Conservation (phyloP, 176 grass and related monocot species). For the Lolium rigidum region DNA sequence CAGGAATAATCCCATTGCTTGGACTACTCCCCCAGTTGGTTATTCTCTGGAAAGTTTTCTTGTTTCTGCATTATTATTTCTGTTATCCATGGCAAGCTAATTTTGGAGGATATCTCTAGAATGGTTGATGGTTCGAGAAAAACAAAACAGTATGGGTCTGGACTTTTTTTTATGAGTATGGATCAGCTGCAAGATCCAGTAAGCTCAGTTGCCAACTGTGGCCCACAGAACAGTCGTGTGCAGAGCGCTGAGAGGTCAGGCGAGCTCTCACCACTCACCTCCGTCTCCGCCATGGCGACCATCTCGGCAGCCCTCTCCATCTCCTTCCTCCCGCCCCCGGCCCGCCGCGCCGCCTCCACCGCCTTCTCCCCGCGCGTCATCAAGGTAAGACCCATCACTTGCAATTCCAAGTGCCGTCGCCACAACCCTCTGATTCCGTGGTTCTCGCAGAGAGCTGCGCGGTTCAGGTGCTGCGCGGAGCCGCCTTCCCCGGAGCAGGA, state of each 20-base stretch:
- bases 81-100: not conserved
- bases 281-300: constrained; percentile 58
- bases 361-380: constrained; percentile 16
- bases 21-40: not conserved
- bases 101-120: not conserved
- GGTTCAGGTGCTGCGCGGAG: constrained; percentile 57
- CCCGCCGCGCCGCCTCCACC: constrained; percentile 1
- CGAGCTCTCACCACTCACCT: constrained; percentile 49
- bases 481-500: constrained; percentile 50
- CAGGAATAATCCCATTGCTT: not conserved
- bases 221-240: not conserved
- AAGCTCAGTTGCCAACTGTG: not conserved
- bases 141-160: no score
- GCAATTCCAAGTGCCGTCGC: not conserved
- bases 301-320: constrained; percentile 49
- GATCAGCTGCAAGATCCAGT: not conserved
- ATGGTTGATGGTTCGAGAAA: not conserved
- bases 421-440: constrained; percentile 1
- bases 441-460: constrained; percentile 31
- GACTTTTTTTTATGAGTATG: not conserved
- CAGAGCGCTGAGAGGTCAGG: constrained; percentile 19
- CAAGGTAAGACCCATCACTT: constrained; percentile 23
- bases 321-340: constrained; percentile 38
- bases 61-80: not conserved
- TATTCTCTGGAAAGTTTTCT: not conserved